Conservation (phyloP, 352 stramenopile genomes). For the Pythium insidiosum region DNA sequence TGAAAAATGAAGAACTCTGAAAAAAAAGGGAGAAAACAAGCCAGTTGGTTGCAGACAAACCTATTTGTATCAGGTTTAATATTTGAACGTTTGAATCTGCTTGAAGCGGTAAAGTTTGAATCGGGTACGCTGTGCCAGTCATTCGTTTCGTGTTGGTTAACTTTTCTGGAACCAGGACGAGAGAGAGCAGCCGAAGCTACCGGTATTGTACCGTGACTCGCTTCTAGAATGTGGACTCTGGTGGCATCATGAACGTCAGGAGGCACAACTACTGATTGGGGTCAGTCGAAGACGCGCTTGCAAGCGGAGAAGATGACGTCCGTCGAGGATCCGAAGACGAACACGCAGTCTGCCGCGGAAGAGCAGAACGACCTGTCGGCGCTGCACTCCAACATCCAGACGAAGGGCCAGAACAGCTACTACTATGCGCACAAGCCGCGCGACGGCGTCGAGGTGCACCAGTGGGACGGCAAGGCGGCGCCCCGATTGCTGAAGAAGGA, state of each 20-base stretch:
- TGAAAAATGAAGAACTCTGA: background rate
- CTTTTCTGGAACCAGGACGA: too few species aligned
- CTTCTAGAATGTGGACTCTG: constrained; percentile 12
- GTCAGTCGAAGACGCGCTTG: too few species aligned
- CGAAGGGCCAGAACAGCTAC: constrained; percentile 80
- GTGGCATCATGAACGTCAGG: background rate
- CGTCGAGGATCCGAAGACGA: too few species aligned
- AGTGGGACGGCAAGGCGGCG: constrained; percentile 75
- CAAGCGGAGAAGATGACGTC: too few species aligned
- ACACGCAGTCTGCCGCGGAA: too few species aligned
- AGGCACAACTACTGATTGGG: background rate
- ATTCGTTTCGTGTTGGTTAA: too few species aligned
- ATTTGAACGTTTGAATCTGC: constrained; percentile 18
- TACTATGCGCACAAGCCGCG: constrained; percentile 86
- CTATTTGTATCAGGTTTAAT: constrained; percentile 3
- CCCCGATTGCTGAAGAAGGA: constrained; percentile 68
- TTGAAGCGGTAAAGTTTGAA: constrained; percentile 21
- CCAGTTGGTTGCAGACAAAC: constrained; percentile 3
- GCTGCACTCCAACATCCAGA: constrained; percentile 77
- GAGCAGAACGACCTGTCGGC: constrained; percentile 26
- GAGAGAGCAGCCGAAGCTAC: too few species aligned
- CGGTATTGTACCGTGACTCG: background rate
- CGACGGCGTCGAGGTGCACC: constrained; percentile 65
- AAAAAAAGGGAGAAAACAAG: background rate
- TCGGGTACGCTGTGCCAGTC: constrained; percentile 15